phyloP scores from a whole-genome alignment of 2,329 filamentous ascomycete genomes.

The Alternaria sp. region DNA sequence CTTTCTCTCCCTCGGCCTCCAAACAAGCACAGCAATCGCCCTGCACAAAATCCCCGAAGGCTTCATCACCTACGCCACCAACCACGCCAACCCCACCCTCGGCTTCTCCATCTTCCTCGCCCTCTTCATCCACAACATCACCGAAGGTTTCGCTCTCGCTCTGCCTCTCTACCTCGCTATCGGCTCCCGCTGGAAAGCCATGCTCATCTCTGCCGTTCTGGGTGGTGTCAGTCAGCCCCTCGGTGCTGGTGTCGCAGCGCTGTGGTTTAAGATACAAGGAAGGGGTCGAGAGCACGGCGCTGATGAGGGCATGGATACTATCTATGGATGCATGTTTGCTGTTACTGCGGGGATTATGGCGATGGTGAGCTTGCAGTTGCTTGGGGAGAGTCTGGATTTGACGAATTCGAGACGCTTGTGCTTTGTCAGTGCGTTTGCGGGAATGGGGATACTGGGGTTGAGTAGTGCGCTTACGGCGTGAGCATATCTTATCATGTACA shows the following conservation, averaged over 20 bases:
- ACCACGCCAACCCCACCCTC: conserved; percentile 88
- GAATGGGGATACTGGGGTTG: conserved; percentile 86
- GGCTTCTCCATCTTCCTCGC: conserved; percentile 94
- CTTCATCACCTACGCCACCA: conserved; percentile 92
- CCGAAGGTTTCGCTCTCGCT: conserved; percentile 93
- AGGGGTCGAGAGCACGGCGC: conserved; percentile 50
- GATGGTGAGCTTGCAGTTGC: conserved; percentile 86
- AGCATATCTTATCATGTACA: not conserved
- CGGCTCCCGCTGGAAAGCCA: conserved; percentile 78
- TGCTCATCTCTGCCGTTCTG: conserved; percentile 81
- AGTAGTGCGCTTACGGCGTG: conserved; percentile 81
- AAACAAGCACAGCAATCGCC: conserved; percentile 93
- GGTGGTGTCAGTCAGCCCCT: conserved; percentile 88
- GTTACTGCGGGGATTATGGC: conserved; percentile 94
- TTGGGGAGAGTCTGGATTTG: conserved; percentile 82
- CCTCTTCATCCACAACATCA: conserved; percentile 97
- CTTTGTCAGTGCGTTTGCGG: conserved; percentile 79
- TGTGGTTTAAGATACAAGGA: conserved; percentile 81
- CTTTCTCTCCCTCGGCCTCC: conserved; percentile 92
- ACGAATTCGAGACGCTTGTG: conserved; percentile 80
- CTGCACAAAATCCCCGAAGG: conserved; percentile 92
- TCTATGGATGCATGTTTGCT: conserved; percentile 84
- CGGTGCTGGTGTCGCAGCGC: conserved; percentile 80
- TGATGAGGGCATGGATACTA: conserved; percentile 62
- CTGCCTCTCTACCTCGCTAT: conserved; percentile 92